Conservation (phyloP, 2,329 filamentous ascomycete species). For the Bisporella sp. region DNA sequence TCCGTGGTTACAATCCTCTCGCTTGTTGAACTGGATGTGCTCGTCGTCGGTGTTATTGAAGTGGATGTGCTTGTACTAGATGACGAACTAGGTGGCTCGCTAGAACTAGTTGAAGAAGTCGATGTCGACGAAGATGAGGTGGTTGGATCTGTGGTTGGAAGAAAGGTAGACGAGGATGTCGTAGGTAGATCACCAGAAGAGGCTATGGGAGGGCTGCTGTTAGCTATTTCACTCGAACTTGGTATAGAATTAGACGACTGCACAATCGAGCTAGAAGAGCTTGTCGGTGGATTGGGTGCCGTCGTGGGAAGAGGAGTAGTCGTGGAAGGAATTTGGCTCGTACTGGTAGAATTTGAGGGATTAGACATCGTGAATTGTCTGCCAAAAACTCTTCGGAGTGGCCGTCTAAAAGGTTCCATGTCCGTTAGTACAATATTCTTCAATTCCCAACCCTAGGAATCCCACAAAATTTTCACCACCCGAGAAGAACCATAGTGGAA, state of each 20-base stretch:
- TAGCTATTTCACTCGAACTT: slow-evolving; percentile 22
- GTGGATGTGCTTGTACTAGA: slow-evolving; percentile 16
- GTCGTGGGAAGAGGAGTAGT: slow-evolving; percentile 13
- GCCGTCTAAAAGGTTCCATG: no score
- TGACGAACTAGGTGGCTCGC: background rate
- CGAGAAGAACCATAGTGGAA: no score
- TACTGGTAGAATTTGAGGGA: slow-evolving; percentile 21
- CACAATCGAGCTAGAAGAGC: slow-evolving; percentile 2
- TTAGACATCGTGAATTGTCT: slow-evolving; percentile 20
- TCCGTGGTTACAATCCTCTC: background rate
- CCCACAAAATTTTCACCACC: no score
- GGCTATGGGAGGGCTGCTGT: slow-evolving; percentile 13
- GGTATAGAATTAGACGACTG: slow-evolving; percentile 8
- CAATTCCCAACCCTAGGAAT: no score
- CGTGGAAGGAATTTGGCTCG: slow-evolving; percentile 8
- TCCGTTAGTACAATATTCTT: no score
- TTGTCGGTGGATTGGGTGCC: slow-evolving; percentile 5
- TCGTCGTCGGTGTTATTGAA: slow-evolving; percentile 7
- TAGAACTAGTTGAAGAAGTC: slow-evolving; percentile 8
- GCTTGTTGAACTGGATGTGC: slow-evolving; percentile 2
- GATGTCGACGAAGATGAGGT: slow-evolving; percentile 8
- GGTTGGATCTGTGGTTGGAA: slow-evolving; percentile 17
- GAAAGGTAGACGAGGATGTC: slow-evolving; percentile 20
- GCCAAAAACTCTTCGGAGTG: background rate
- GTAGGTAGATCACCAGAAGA: slow-evolving; percentile 2